phyloP scores from a whole-genome alignment of 352 stramenopile species.

The Pythium myriotylum region DNA sequence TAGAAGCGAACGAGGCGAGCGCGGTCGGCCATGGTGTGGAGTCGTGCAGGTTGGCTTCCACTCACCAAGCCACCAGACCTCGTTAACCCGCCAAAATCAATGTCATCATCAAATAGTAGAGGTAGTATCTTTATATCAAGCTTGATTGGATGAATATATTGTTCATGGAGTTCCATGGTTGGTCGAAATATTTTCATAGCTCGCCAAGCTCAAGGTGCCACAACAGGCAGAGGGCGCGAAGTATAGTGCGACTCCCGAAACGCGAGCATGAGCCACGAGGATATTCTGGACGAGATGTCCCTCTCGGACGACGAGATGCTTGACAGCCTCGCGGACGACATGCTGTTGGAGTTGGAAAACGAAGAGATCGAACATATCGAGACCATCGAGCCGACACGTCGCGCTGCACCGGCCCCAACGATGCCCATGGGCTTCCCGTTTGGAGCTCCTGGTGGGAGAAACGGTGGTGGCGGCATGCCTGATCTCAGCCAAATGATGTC shows the following conservation, averaged over 20 bases:
- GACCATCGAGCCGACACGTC: constrained; percentile 29
- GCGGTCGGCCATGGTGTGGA: constrained; percentile 49
- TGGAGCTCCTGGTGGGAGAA: constrained; percentile 2
- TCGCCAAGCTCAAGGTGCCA: too few relatives aligned
- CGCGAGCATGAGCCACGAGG: constrained; percentile 55
- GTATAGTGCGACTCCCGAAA: too few relatives aligned
- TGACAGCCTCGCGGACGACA: constrained; percentile 78
- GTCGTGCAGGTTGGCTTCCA: constrained; percentile 3
- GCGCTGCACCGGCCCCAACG: neutral
- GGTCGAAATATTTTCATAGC: too few relatives aligned
- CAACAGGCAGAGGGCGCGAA: too few relatives aligned
- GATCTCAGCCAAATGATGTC: constrained; percentile 83
- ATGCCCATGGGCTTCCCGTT: constrained; percentile 36
- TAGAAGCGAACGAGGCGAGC: constrained; percentile 84
- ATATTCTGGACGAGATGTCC: constrained; percentile 83
- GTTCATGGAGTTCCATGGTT: too few relatives aligned
- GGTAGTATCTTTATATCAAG: too few relatives aligned
- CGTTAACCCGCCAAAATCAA: too few relatives aligned
- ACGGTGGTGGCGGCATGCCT: constrained; percentile 38
- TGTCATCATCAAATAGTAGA: too few relatives aligned
- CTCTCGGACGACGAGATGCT: constrained; percentile 88
- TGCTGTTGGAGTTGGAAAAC: constrained; percentile 72
- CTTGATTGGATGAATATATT: constrained; percentile 1
- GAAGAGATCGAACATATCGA: constrained; percentile 25
- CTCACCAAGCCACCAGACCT: constrained; percentile 7